These are phyloP conservation scores for Dipodascopsis uninucleata DNA, from an alignment of 805 yeast species.

Conservation along the genomic window DNA sequence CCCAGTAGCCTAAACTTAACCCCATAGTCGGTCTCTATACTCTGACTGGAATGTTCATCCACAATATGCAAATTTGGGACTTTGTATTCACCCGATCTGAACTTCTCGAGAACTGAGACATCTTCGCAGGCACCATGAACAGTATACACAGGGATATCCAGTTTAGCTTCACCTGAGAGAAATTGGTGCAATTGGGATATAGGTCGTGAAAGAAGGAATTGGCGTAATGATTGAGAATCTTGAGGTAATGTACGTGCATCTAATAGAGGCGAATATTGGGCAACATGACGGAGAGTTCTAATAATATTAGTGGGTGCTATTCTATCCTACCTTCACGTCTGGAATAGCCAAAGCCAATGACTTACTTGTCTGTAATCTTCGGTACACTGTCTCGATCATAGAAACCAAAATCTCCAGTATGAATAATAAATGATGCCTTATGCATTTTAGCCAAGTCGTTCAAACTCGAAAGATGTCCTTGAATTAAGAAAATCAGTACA, in stretches of 20 bases:
- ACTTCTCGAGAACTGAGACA: constrained; percentile 59
- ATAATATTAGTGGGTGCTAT: constrained; percentile 2
- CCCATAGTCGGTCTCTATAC: constrained; percentile 43
- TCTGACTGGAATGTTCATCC: constrained; percentile 53
- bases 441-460: constrained; percentile 49
- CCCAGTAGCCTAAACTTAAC: constrained; percentile 58
- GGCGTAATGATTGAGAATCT: constrained; percentile 41
- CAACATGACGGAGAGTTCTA: constrained; percentile 51
- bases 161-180: constrained; percentile 42
- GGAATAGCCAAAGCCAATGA: neutral
- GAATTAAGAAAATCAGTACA: too few relatives aligned
- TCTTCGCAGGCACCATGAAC: constrained; percentile 78
- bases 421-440: constrained; percentile 53
- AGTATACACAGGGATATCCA: constrained; percentile 66
- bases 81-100: constrained; percentile 50
- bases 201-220: constrained; percentile 21
- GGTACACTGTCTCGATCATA: constrained; percentile 56
- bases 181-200: constrained; percentile 54
- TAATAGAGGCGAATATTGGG: constrained; percentile 60
- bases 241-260: constrained; percentile 47
- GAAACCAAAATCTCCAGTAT: constrained; percentile 79
- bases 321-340: neutral
- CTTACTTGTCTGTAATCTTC: constrained; percentile 53
- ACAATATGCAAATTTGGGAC: constrained; percentile 59
- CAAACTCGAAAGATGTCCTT: constrained; percentile 45